Evolutionary conservation across 441 rosid species (phyloP), one percentile per base, ranked within the genome.

Genomic region (Euphorbia celastroides): DNA sequence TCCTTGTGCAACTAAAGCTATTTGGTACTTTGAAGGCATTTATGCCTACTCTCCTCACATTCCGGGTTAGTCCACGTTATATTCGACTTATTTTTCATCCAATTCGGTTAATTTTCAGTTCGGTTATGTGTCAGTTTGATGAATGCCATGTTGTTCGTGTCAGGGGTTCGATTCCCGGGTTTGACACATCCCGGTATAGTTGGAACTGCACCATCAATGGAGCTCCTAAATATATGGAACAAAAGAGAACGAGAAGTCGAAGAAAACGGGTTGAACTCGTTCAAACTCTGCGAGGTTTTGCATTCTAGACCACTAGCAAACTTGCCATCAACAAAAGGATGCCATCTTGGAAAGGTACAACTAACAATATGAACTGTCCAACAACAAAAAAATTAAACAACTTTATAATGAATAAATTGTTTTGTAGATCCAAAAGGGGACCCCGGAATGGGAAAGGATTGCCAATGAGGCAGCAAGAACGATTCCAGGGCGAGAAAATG

Each of bases 11-110:
- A 83, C 93, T 56, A 93, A 90, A 79, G 95, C 96, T 41, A 88
- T 93, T 82, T 93, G 99, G 96, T 85, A 88, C 62, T 91, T 91
- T 52, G 90, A 93, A 86, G 97, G 99, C 66, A 91, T 93, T n/a
- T 89, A 86, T 66, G 93, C 97, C n/a, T 81, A 84, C 72, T 93
- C 97, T 71, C 96, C 96, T 51, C 96, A 89, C 9, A 89, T 91
- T 67, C 93, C 93, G n/a, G n/a, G n/a, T n/a, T n/a, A n/a, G n/a
- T n/a, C n/a, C n/a, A n/a, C n/a, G n/a, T n/a, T n/a, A n/a, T n/a
- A n/a, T n/a, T n/a, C n/a, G n/a, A n/a, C n/a, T n/a, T n/a, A n/a
- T n/a, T n/a, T n/a, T n/a, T n/a, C n/a, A n/a, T n/a, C n/a, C n/a
- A n/a, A n/a, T n/a, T n/a, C n/a, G n/a, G n/a, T n/a, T n/a, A n/a